Evolutionary conservation across 1,284 basidiomycete species (phyloP), one percentile per base, ranked within the genome.

Genomic region (Ustilago tritici): DNA sequence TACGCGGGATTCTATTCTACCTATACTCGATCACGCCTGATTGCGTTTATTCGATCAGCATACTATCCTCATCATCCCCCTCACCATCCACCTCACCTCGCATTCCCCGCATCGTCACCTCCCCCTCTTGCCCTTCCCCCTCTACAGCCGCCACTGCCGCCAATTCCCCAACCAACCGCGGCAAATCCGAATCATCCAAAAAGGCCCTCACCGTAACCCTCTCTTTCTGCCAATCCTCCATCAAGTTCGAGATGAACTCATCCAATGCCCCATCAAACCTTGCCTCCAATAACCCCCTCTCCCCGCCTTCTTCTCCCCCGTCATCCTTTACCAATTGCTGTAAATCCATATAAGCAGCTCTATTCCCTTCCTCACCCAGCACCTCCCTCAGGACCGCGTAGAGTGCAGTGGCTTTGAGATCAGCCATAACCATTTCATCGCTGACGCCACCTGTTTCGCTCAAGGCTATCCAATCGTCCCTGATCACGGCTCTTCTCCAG

Each of bases 401-500:
- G 5, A 81, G 56, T 15, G 60, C 76, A 5, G 79, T 81, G 2
- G 28, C 46, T 9, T 62, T 58, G 15, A 84, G 61, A 28, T 74
- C 65, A 0, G 56, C 59, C 17, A 76, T 38, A 12, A 83, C 38
- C 9, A 65, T 59, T 36, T 82, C 63, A 65, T 84, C 83, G 4
- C 69, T 57, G 0, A 75, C 61, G 9, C 63, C 66, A 23, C 56
- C 61, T 3, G 81, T 83, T n/a, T 81, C 66, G 54, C 69, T 71
- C 12, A 83, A 56, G 0, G 56, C 61, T 12, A 65, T 3, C 82
- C 82, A 84, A 59, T 97, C 91, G 84, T 98, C 95, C 61, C 93
- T 91, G 50, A 93, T 89, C 82, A 93, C 95, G 54, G 95, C 90
- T 35, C 95, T 89, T 43, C 95, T 89, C 95, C 95, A 98, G 19